Conservation (phyloP, 257 asterid genomes). For the Scutellaria barbata region DNA sequence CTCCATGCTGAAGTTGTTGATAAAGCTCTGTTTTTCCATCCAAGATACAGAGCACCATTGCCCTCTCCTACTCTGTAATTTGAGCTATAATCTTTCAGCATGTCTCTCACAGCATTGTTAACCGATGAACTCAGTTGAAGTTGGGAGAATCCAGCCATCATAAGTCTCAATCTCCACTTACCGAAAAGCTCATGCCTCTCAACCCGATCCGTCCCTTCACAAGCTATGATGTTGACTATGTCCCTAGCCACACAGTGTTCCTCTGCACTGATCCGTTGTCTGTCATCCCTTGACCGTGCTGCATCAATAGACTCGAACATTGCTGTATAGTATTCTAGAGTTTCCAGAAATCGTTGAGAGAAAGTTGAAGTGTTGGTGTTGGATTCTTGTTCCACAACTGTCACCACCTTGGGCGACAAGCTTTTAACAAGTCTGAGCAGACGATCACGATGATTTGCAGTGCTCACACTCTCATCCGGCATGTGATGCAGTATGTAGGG, state of each 20-base stretch:
- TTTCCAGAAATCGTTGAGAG: constrained; percentile 70
- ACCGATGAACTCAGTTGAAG: constrained; percentile 69
- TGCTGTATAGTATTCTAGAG: constrained; percentile 77
- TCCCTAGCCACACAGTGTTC: constrained; percentile 86
- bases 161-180: constrained; percentile 74
- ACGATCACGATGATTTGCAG: constrained; percentile 80
- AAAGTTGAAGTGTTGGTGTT: constrained; percentile 83
- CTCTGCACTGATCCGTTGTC: constrained; percentile 73
- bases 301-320: constrained; percentile 93
- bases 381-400: constrained; percentile 87
- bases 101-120: constrained; percentile 46
- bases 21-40: constrained; percentile 81
- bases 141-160: constrained; percentile 77
- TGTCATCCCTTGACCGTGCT: constrained; percentile 69
- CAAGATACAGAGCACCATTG: constrained; percentile 74
- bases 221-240: constrained; percentile 79
- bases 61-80: constrained; percentile 60
- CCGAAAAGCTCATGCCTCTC: constrained; percentile 92
- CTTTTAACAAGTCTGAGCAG: constrained; percentile 73
- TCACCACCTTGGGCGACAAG: constrained; percentile 80
- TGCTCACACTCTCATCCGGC: constrained; percentile 95
- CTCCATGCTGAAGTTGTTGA: constrained; percentile 86
- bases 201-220: constrained; percentile 82
- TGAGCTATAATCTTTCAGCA: constrained; percentile 66
- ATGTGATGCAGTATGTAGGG: constrained; percentile 90